Evolutionary conservation across 495 filamentous ascomycete species (phyloP).

Genomic region (Lichenothelia convexa): DNA sequence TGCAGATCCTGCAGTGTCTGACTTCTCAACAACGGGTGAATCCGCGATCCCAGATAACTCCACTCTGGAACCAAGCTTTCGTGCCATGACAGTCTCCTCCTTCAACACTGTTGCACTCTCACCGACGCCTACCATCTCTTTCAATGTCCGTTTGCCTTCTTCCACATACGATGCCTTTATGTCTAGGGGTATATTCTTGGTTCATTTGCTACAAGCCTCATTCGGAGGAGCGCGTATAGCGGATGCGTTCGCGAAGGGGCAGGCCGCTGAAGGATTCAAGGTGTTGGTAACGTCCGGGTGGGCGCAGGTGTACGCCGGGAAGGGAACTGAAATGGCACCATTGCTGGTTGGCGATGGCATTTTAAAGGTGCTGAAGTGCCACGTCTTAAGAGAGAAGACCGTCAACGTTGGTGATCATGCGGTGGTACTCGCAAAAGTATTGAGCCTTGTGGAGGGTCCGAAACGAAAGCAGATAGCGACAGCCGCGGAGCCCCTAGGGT

Average conservation of each 20-base stretch:
- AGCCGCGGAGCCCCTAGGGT: neutral
- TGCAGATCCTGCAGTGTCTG: constrained; percentile 3
- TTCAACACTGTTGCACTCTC: constrained; percentile 56
- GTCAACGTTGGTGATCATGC: constrained; percentile 33
- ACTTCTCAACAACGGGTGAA: neutral
- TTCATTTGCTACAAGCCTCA: constrained; percentile 16
- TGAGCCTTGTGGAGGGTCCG: neutral
- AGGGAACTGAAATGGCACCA: constrained; percentile 8
- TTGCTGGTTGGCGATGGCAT: constrained; percentile 20
- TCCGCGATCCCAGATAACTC: neutral
- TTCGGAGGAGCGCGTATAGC: constrained; percentile 9
- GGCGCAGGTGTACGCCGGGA: constrained; percentile 10
- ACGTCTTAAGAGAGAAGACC: constrained; percentile 14
- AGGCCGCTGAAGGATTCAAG: constrained; percentile 5
- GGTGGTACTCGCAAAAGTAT: constrained; percentile 36
- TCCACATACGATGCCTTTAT: constrained; percentile 47
- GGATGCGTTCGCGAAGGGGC: constrained; percentile 15
- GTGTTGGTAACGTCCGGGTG: neutral
- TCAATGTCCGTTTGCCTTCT: constrained; percentile 61
- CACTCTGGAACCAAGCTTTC: constrained; percentile 9
- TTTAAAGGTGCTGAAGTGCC: constrained; percentile 25
- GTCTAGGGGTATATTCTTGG: constrained; percentile 5
- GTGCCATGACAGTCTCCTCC: constrained; percentile 67
- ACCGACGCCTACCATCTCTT: constrained; percentile 51
- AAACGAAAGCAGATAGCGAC: neutral